phyloP scores from a whole-genome alignment of 352 stramenopile species.

The Phytophthora pluvialis region DNA sequence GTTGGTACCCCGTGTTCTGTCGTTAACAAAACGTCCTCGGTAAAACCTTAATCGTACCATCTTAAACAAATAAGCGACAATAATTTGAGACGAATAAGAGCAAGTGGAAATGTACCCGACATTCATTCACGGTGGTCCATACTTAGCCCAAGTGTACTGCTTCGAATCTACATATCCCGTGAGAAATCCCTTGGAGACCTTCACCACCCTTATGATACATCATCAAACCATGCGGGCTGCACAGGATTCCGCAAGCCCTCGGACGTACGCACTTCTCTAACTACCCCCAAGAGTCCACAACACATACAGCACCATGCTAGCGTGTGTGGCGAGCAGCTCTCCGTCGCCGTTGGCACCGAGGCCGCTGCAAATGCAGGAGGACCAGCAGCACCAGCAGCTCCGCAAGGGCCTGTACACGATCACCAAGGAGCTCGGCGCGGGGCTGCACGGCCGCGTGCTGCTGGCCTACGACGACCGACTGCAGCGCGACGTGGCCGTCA shows the following conservation, averaged over 20 bases:
- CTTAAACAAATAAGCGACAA: conserved; percentile 6
- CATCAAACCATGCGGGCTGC: conserved; percentile 9
- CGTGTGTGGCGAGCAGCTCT: conserved; percentile 25
- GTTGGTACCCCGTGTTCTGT: background rate
- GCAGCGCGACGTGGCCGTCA: conserved; percentile 69
- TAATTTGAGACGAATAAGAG: conserved; percentile 20
- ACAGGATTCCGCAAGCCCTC: conserved; percentile 3
- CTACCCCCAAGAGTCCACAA: conserved; percentile 4
- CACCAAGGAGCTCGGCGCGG: conserved; percentile 63
- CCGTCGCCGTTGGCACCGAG: conserved; percentile 6
- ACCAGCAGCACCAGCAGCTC: conserved; percentile 8
- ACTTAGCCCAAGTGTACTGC: conserved; percentile 20
- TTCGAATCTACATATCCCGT: conserved; percentile 24
- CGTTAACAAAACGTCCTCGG: background rate
- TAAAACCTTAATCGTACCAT: background rate
- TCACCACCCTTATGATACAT: conserved; percentile 33
- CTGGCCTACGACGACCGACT: conserved; percentile 57
- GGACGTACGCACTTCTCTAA: conserved; percentile 23
- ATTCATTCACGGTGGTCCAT: conserved; percentile 12
- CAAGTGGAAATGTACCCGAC: conserved; percentile 32
- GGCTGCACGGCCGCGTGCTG: conserved; percentile 69
- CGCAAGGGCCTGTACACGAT: conserved; percentile 55
- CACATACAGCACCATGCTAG: conserved; percentile 27
- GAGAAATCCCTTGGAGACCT: conserved; percentile 30
- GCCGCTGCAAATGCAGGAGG: conserved; percentile 1